phyloP scores from a whole-genome alignment of 2,329 filamentous ascomycete genomes.

The Trematosphaeria pertusa region DNA sequence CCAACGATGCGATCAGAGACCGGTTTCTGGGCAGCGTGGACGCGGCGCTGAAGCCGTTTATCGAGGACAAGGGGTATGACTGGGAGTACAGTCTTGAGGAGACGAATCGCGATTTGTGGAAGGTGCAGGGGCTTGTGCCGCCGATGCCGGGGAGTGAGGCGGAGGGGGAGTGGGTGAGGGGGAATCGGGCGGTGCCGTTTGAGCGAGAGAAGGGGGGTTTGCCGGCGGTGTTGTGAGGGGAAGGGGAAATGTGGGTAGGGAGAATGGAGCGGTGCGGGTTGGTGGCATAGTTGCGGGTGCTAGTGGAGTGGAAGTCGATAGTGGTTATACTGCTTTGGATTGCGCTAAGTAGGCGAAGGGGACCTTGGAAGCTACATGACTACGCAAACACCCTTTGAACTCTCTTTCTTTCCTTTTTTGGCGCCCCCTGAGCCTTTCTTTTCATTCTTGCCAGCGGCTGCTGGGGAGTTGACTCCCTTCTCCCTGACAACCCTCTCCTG shows the following conservation, averaged over 20 bases:
- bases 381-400: slow-evolving; percentile 16
- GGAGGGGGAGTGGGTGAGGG: slow-evolving; percentile 43
- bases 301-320: too few species aligned
- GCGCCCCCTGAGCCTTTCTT: slow-evolving; percentile 8
- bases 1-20: slow-evolving; percentile 14
- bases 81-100: slow-evolving; percentile 55
- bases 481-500: slow-evolving; percentile 37
- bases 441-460: slow-evolving; percentile 5
- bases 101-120: slow-evolving; percentile 54
- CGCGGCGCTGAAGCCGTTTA: slow-evolving; percentile 46
- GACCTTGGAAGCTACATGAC: too few species aligned
- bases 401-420: slow-evolving; percentile 15
- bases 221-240: background rate
- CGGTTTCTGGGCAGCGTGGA: slow-evolving; percentile 38
- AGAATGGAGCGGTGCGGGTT: background rate
- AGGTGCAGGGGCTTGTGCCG: slow-evolving; percentile 50
- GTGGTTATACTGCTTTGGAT: too few species aligned
- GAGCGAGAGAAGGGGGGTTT: slow-evolving; percentile 23
- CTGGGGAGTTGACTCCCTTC: too few species aligned
- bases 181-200: slow-evolving; percentile 30
- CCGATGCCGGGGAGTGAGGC: slow-evolving; percentile 46
- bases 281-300: too few species aligned
- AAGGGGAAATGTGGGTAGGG: background rate
- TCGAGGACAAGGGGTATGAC: slow-evolving; percentile 52
- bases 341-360: too few species aligned